These are phyloP conservation scores for Chaetomium strumarium DNA, from an alignment of 2,329 filamentous ascomycete species.

Conservation along the genomic window DNA sequence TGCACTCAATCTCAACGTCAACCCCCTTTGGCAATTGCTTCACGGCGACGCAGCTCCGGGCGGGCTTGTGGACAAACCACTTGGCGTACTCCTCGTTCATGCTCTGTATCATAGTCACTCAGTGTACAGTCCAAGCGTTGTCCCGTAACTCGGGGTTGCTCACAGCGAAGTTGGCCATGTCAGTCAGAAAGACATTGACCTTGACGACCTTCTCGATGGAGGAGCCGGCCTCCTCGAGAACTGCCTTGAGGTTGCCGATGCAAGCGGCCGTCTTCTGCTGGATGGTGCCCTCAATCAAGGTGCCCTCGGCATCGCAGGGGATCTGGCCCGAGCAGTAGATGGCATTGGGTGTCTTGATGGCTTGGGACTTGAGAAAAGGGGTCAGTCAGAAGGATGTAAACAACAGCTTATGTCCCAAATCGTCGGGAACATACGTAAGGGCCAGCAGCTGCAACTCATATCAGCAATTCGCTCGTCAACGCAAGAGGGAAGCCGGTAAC, in stretches of 20 bases:
- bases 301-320: constrained; percentile 54
- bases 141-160: constrained; percentile 20
- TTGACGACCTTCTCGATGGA: constrained; percentile 78
- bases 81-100: constrained; percentile 85
- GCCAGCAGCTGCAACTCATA: constrained; percentile 45
- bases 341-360: constrained; percentile 58
- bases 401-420: background rate
- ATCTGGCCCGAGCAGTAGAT: constrained; percentile 68
- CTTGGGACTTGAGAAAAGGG: constrained; percentile 53
- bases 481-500: constrained; percentile 27
- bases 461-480: constrained; percentile 3
- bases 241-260: constrained; percentile 74
- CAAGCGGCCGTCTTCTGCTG: constrained; percentile 57
- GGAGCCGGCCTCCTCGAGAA: constrained; percentile 76
- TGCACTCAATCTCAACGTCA: constrained; percentile 84
- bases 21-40: constrained; percentile 83
- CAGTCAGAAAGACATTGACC: constrained; percentile 83
- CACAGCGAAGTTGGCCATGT: constrained; percentile 81
- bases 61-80: constrained; percentile 77
- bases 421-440: constrained; percentile 49
- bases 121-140: background rate
- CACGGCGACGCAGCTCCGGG: constrained; percentile 84
- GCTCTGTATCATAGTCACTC: constrained; percentile 37
- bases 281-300: constrained; percentile 53
- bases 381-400: constrained; percentile 1